Evolutionary conservation across 768 basidiomycete species (phyloP).

Genomic region (Boletales sp.): DNA sequence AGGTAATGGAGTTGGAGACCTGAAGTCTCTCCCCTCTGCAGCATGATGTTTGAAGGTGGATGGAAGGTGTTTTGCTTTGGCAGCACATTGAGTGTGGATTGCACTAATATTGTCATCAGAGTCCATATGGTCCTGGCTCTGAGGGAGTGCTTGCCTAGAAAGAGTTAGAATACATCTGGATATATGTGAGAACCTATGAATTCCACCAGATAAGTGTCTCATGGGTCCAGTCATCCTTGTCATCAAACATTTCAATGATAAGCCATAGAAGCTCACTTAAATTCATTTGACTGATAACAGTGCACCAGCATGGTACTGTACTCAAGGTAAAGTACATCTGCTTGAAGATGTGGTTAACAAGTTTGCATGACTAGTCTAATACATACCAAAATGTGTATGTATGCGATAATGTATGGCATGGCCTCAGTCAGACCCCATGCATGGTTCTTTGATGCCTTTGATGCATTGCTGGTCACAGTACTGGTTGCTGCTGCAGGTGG

Average conservation of each 20-base stretch:
- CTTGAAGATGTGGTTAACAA: background rate
- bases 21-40: too few relatives aligned
- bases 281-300: too few relatives aligned
- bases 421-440: background rate
- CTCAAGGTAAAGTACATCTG: background rate
- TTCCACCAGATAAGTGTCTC: constrained; percentile 1
- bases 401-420: background rate
- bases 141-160: too few relatives aligned
- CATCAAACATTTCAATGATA: constrained; percentile 23
- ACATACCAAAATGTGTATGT: background rate
- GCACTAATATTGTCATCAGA: too few relatives aligned
- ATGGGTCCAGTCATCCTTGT: background rate
- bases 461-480: background rate
- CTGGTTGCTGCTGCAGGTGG: background rate
- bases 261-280: too few relatives aligned
- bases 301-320: background rate
- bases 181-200: too few relatives aligned
- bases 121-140: too few relatives aligned
- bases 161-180: too few relatives aligned
- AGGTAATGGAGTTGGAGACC: too few relatives aligned
- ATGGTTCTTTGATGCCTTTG: background rate
- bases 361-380: background rate
- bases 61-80: too few relatives aligned
- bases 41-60: too few relatives aligned
- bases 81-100: too few relatives aligned